Conservation (phyloP, 129 eudicot genomes). For the Centrapalus pauciflorus region DNA sequence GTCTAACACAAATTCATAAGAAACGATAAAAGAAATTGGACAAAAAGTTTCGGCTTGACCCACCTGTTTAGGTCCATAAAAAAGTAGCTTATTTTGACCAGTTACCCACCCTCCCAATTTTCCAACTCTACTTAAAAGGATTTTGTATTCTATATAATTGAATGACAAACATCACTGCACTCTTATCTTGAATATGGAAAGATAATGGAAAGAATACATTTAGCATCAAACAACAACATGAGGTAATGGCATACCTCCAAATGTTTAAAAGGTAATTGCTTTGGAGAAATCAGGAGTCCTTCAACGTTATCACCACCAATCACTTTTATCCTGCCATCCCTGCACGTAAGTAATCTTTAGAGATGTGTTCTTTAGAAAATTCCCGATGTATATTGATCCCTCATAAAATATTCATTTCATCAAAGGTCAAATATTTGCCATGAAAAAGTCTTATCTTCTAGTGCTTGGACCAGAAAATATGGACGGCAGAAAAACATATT, state of each 20-base stretch:
- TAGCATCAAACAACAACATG: neutral
- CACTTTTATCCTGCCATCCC: constrained; percentile 98
- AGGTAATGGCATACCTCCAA: constrained; percentile 61
- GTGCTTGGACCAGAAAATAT: too few species aligned
- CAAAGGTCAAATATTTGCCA: neutral
- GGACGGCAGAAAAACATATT: too few species aligned
- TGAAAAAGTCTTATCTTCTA: neutral
- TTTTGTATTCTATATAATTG: neutral
- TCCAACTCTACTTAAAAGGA: neutral
- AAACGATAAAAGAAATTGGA: too few species aligned
- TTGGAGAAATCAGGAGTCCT: constrained; percentile 76
- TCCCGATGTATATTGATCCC: neutral
- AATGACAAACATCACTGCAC: neutral
- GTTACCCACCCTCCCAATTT: too few species aligned
- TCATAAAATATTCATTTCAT: neutral
- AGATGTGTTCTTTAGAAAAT: too few species aligned
- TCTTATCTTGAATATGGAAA: neutral
- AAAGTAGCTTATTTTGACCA: too few species aligned
- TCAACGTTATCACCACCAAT: constrained; percentile 92
- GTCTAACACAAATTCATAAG: too few species aligned
- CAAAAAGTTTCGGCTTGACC: too few species aligned
- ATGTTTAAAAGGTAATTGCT: constrained; percentile 74
- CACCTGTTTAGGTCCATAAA: too few species aligned
- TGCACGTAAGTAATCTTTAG: constrained; percentile 28
- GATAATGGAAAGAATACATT: neutral